Evolutionary conservation across 2,329 filamentous ascomycete species (phyloP), one percentile per base, ranked within the genome.

Genomic region (Arthrobotrys sphaeroides): DNA sequence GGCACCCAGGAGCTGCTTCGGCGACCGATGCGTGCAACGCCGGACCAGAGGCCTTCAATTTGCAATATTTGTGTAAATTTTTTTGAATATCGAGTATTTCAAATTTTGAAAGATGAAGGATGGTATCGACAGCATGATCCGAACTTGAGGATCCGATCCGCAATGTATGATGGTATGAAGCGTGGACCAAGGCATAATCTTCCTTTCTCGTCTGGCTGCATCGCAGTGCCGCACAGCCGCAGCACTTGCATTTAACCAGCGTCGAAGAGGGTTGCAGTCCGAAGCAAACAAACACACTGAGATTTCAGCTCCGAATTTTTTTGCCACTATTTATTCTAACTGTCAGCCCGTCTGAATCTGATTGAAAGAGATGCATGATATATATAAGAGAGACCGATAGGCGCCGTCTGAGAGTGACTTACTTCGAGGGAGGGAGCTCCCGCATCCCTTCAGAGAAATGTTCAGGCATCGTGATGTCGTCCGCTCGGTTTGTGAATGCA

Each of bases 321-420:
- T 55, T 55, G 51, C 51, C 51, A 55, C 51, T 13, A 16, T 20
- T 53, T 53, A 53, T 16, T 33, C n/a, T 6, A 53, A 9, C n/a
- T 31, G 9, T 53, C 47, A 53, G 47, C 47, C 47, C 33, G 18
- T 20, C n/a, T 16, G 13, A 31, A 31, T 6, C 16, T 16, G n/a
- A n/a, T 51, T 9, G 6, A 4, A 2, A 2, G 7, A 5, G 7
- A 18, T 7, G 7, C 6, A 51, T 9, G 9, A 31, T 51, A 28
- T 53, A 33, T 53, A 53, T 53, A 53, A 31, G n/a, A n/a, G n/a
- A n/a, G n/a, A n/a, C n/a, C n/a, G n/a, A n/a, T n/a, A n/a, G n/a
- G n/a, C n/a, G n/a, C n/a, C n/a, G n/a, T n/a, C n/a, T 2, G 12
- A 18, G n/a, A 20, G n/a, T n/a, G 26, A 53, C 47, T 53, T 33